Percentiles rank a stretch among this genome's conserved stretches.
Conservation (phyloP, 2,329 filamentous ascomycete species). For the Alternaria viburni region DNA sequence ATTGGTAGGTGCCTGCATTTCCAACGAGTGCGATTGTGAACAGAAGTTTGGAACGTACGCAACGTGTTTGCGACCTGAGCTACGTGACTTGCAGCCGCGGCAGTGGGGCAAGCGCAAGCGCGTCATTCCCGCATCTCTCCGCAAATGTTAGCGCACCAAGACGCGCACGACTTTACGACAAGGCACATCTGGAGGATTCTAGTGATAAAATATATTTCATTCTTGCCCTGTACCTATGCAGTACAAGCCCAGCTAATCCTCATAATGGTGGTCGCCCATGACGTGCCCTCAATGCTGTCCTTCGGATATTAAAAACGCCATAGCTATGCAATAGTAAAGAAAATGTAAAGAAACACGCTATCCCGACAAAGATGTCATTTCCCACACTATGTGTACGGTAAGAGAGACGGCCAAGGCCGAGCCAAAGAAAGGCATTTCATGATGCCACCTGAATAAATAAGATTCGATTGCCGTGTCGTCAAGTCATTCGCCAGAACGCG, state of each 20-base stretch:
- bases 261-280: slow-evolving; percentile 5
- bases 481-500: slow-evolving; percentile 23
- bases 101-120: slow-evolving; percentile 11
- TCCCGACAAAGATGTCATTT: slow-evolving; percentile 20
- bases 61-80: slow-evolving; percentile 10
- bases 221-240: neutral
- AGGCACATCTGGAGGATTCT: neutral
- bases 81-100: slow-evolving; percentile 2
- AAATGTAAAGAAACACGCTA: slow-evolving; percentile 8
- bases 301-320: slow-evolving; percentile 20
- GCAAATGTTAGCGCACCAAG: neutral
- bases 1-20: slow-evolving; percentile 17
- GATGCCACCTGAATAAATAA: slow-evolving; percentile 9
- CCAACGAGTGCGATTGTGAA: neutral
- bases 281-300: slow-evolving; percentile 11
- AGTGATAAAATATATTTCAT: neutral
- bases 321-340: slow-evolving; percentile 33
- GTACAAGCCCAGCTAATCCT: neutral
- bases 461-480: slow-evolving; percentile 14
- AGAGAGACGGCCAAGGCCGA: neutral
- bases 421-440: slow-evolving; percentile 3
- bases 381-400: slow-evolving; percentile 12
- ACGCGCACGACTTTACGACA: neutral
- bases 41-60: neutral
- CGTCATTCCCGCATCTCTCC: slow-evolving; percentile 6